Evolutionary conservation across 345 rosid genomes (phyloP).

Genomic region (Euphorbia lathyris): DNA sequence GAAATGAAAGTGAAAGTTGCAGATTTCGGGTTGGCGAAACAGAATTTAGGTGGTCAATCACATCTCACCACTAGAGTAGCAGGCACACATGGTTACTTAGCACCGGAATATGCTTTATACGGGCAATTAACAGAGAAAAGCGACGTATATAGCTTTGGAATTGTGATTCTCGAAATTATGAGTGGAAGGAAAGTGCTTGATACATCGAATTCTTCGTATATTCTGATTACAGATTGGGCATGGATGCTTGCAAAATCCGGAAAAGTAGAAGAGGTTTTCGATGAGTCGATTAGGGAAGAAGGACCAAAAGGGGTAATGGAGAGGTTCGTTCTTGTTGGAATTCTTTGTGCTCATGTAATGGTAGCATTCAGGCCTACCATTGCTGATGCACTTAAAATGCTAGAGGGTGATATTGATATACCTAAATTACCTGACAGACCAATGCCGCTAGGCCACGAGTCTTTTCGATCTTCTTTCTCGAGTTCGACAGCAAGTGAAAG

Average conservation of each 20-base stretch:
- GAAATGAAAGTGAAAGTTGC: conserved; percentile 49
- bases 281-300: conserved; percentile 37
- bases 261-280: conserved; percentile 32
- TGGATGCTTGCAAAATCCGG: conserved; percentile 46
- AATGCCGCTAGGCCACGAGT: conserved; percentile 51
- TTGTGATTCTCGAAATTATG: conserved; percentile 53
- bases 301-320: conserved; percentile 56
- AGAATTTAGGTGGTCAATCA: conserved; percentile 49
- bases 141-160: conserved; percentile 61
- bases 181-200: conserved; percentile 56
- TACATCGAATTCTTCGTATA: conserved; percentile 31
- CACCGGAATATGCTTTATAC: conserved; percentile 55
- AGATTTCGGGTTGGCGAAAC: conserved; percentile 60
- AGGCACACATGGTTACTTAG: conserved; percentile 60
- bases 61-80: conserved; percentile 63
- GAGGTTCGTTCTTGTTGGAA: conserved; percentile 60
- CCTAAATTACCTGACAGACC: conserved; percentile 62
- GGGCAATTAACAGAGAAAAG: conserved; percentile 63
- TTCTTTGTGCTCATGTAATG: conserved; percentile 64
- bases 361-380: conserved; percentile 58
- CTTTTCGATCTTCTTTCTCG: conserved; percentile 30
- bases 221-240: conserved; percentile 60
- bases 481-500: conserved; percentile 10
- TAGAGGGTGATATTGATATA: conserved; percentile 59
- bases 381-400: conserved; percentile 50